These are phyloP conservation scores for Ceraceosorus bombacis DNA, from an alignment of 1,284 basidiomycete genomes.

Conservation along the genomic window DNA sequence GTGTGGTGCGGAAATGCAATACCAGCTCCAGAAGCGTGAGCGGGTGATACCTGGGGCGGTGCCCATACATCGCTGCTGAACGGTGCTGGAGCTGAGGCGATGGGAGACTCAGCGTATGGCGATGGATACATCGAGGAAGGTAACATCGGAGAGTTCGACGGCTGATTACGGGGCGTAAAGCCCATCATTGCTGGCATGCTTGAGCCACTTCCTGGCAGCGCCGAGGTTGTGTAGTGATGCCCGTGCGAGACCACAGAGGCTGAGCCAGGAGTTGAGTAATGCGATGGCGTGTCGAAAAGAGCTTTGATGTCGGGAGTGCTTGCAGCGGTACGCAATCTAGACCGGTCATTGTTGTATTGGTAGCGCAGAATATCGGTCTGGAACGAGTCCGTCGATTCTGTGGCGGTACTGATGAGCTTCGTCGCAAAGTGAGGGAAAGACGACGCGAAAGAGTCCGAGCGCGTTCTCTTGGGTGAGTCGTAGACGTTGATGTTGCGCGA, in stretches of 20 bases:
- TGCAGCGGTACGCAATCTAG: conserved; percentile 67
- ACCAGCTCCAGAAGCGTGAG: conserved; percentile 7
- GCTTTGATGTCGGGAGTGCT: conserved; percentile 93
- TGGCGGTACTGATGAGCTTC: conserved; percentile 58
- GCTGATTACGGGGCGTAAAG: conserved; percentile 6
- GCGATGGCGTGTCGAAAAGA: conserved; percentile 59
- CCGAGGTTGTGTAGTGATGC: conserved; percentile 49
- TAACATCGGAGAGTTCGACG: conserved; percentile 29
- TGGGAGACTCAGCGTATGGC: conserved; percentile 25
- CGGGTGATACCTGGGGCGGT: conserved; percentile 22
- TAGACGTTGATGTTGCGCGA: conserved; percentile 61
- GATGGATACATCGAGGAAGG: conserved; percentile 40
- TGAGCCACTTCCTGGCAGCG: neutral
- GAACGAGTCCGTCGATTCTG: conserved; percentile 35
- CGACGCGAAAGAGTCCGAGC: conserved; percentile 85
- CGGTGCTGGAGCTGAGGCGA: conserved; percentile 13
- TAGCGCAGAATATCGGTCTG: conserved; percentile 20
- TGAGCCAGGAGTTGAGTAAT: conserved; percentile 5
- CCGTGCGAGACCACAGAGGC: conserved; percentile 15
- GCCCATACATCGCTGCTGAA: conserved; percentile 44
- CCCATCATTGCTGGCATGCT: conserved; percentile 1
- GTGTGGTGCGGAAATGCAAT: conserved; percentile 11
- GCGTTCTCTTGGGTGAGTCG: conserved; percentile 44
- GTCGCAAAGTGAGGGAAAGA: conserved; percentile 95
- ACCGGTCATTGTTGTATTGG: conserved; percentile 13